These are phyloP conservation scores for Mariannaea sp. DNA, from an alignment of 2,329 filamentous ascomycete species.

Conservation along the genomic window DNA sequence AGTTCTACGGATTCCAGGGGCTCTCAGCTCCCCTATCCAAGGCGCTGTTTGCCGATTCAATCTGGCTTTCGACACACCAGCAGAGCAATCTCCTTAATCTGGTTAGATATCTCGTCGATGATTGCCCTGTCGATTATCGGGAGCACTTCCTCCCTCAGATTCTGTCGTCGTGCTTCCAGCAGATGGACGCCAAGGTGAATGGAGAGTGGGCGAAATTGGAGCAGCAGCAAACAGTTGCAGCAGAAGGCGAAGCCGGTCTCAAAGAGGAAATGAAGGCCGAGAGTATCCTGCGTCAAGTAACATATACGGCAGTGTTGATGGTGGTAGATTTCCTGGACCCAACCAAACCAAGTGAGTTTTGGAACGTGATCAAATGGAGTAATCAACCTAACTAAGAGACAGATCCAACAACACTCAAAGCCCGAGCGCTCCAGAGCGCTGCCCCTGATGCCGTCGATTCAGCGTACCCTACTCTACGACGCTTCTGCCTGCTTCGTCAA, in stretches of 20 bases:
- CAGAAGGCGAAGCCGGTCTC: constrained; percentile 74
- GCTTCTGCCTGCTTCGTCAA: constrained; percentile 80
- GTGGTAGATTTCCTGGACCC: constrained; percentile 88
- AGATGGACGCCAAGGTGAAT: constrained; percentile 86
- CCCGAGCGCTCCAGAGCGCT: constrained; percentile 35
- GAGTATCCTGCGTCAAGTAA: constrained; percentile 90
- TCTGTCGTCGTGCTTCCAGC: constrained; percentile 78
- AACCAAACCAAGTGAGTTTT: constrained; percentile 61
- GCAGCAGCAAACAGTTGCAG: constrained; percentile 62
- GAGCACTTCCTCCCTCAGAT: constrained; percentile 84
- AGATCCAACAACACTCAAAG: constrained; percentile 42
- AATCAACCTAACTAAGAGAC: constrained; percentile 21
- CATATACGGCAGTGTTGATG: constrained; percentile 89
- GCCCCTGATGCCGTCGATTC: constrained; percentile 35
- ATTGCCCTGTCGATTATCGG: constrained; percentile 81
- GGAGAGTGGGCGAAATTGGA: constrained; percentile 84
- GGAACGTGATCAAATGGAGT: neutral
- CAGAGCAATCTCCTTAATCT: constrained; percentile 92
- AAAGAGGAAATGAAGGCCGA: constrained; percentile 98
- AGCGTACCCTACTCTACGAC: constrained; percentile 67
- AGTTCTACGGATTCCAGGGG: constrained; percentile 89
- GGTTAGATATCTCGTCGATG: constrained; percentile 85
- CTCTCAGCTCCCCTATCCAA: constrained; percentile 82
- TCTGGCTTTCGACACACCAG: constrained; percentile 86
- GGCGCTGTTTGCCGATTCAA: constrained; percentile 81